A percentile compares a stretch with the other conserved stretches of the same genome.
phyloP scores from a whole-genome alignment of 352 stramenopile species.

The Phytophthora melonis region DNA sequence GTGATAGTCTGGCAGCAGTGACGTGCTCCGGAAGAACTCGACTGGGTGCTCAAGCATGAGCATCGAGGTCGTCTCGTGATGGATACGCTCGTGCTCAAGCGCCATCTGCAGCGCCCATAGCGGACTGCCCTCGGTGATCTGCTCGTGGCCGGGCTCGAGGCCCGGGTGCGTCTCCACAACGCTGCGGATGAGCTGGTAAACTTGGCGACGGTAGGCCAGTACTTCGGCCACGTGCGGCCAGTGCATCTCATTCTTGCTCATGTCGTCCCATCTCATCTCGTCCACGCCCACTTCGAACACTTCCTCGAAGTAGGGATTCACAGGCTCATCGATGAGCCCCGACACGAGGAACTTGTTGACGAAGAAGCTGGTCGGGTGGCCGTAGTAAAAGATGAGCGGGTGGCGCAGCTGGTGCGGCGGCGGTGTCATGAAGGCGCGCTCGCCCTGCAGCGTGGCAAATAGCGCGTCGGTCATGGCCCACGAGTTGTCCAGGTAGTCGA shows the following conservation, averaged over 20 bases:
- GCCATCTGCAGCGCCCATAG: slow-evolving; percentile 96
- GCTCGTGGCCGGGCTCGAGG: slow-evolving; percentile 77
- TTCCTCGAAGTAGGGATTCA: slow-evolving; percentile 96
- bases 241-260: slow-evolving; percentile 97
- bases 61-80: slow-evolving; percentile 97
- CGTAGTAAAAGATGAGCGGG: slow-evolving; percentile 99
- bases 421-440: slow-evolving; percentile 91
- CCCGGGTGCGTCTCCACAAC: slow-evolving; percentile 91
- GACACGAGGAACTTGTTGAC: slow-evolving; percentile 97
- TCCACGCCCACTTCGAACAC: slow-evolving; percentile 98
- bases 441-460: slow-evolving; percentile 92
- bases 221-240: slow-evolving; percentile 94
- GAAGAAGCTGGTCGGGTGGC: slow-evolving; percentile 96
- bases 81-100: slow-evolving; percentile 98
- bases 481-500: slow-evolving; percentile 97
- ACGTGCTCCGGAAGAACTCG: slow-evolving; percentile 88
- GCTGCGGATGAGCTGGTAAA: slow-evolving; percentile 91
- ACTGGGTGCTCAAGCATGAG: slow-evolving; percentile 94
- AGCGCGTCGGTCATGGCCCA: slow-evolving; percentile 95
- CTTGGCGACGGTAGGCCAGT: slow-evolving; percentile 91
- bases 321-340: slow-evolving; percentile 85
- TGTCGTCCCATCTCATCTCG: slow-evolving; percentile 99
- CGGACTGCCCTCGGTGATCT: slow-evolving; percentile 84
- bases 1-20: slow-evolving; percentile 90
- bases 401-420: slow-evolving; percentile 95